Conservation (phyloP, 1,139 yeast species). For the Sugiyamaella xylanicola region DNA sequence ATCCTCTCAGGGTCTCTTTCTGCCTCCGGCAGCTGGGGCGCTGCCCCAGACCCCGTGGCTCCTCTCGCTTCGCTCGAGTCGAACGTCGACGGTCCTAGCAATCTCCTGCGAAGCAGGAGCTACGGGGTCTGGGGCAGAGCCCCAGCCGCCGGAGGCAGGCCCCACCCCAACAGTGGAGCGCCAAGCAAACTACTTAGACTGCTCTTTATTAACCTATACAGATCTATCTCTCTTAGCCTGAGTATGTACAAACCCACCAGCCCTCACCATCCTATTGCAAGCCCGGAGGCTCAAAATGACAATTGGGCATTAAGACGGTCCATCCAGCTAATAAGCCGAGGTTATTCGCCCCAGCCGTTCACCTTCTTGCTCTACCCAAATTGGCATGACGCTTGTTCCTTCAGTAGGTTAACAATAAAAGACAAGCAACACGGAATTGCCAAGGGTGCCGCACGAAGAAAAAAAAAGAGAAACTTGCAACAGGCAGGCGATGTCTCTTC, state of each 20-base stretch:
- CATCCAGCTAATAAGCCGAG: conserved; percentile 41
- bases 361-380: conserved; percentile 54
- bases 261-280: conserved; percentile 50
- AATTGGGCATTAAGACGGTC: conserved; percentile 63
- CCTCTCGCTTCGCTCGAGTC: not conserved
- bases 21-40: not conserved
- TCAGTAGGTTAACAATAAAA: conserved; percentile 43
- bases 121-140: no score
- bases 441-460: conserved; percentile 69
- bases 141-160: no score
- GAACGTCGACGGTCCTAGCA: no score
- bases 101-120: no score
- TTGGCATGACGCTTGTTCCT: conserved; percentile 63
- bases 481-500: conserved; percentile 5
- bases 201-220: not conserved
- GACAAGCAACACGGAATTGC: conserved; percentile 69
- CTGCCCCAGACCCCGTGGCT: not conserved
- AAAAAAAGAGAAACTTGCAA: conserved; percentile 29
- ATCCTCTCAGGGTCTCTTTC: no score
- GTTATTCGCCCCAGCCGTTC: conserved; percentile 29
- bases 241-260: conserved; percentile 61
- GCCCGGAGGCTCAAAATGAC: conserved; percentile 33
- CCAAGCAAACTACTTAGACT: no score
- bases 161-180: no score
- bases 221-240: not conserved